phyloP scores from a whole-genome alignment of 2,329 filamentous ascomycete genomes.

The Penicillium capsulatum region DNA sequence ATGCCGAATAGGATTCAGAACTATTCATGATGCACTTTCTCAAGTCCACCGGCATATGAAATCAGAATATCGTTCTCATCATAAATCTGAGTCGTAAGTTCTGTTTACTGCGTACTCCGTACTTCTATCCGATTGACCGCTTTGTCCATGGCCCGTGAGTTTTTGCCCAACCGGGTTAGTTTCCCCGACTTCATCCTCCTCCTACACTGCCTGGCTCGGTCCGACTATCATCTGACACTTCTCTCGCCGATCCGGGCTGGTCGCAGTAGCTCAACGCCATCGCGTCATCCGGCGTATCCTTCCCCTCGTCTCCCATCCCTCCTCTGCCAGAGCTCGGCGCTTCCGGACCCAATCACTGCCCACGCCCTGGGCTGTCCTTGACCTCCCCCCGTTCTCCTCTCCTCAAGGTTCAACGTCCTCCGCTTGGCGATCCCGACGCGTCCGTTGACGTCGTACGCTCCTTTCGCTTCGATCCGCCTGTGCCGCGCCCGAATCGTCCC shows the following conservation, averaged over 20 bases:
- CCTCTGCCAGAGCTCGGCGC: conserved; percentile 18
- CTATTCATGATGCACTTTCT: too few relatives aligned
- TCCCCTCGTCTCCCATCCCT: conserved; percentile 11
- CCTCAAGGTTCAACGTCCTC: conserved; percentile 19
- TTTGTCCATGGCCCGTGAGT: neutral
- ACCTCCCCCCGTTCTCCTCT: conserved; percentile 13
- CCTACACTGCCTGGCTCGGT: conserved; percentile 7
- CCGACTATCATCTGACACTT: conserved; percentile 23
- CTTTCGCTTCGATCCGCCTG: conserved; percentile 10
- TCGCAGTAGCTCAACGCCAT: conserved; percentile 25
- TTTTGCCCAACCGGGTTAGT: neutral
- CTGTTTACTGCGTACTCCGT: too few relatives aligned
- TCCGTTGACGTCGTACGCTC: conserved; percentile 13
- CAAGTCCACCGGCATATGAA: too few relatives aligned
- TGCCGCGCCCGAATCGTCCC: conserved; percentile 9
- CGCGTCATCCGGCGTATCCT: conserved; percentile 19
- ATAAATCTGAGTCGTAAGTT: too few relatives aligned
- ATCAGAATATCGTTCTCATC: too few relatives aligned
- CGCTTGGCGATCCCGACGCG: conserved; percentile 13
- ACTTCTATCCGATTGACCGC: too few relatives aligned
- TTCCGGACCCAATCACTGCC: conserved; percentile 22
- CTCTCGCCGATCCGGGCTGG: conserved; percentile 20
- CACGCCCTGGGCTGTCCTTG: conserved; percentile 9
- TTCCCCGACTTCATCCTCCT: conserved; percentile 3
- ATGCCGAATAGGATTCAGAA: too few relatives aligned